Conservation (phyloP, 2,329 filamentous ascomycete genomes). For the Sporothrix dimorphospora region DNA sequence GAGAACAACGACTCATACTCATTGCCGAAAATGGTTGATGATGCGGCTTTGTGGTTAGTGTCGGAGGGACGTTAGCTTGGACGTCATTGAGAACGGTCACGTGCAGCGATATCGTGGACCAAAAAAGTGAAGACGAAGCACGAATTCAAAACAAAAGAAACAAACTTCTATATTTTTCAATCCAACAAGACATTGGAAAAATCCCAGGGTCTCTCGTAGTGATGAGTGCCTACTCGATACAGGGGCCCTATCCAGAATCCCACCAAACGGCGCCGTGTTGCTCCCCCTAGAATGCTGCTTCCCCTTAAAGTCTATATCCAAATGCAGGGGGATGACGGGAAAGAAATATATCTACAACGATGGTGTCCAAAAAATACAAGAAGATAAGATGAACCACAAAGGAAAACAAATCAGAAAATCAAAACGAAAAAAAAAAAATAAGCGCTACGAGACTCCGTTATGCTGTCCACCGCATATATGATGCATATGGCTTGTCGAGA, state of each 20-base stretch:
- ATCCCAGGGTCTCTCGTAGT: neutral
- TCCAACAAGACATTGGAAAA: neutral
- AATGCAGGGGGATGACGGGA: neutral
- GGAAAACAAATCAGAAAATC: neutral
- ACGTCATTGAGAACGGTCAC: neutral
- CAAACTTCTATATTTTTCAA: neutral
- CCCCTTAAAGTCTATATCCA: conserved; percentile 5
- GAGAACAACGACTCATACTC: neutral
- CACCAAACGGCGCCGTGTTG: neutral
- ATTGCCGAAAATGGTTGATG: neutral
- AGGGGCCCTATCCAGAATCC: neutral
- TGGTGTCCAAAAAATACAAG: neutral
- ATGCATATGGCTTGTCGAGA: conserved; percentile 11
- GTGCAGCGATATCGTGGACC: neutral
- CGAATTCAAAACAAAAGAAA: neutral
- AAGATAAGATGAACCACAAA: neutral
- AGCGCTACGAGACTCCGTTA: conserved; percentile 24
- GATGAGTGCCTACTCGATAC: neutral
- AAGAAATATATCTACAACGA: conserved; percentile 4
- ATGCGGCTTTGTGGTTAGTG: neutral
- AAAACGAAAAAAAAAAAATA: neutral
- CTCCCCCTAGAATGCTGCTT: neutral
- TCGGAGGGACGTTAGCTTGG: neutral
- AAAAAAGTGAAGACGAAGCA: neutral
- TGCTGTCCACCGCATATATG: conserved; percentile 12